Conservation (phyloP, 192 early-diverging fungal genomes). For the Coemansia sp. region DNA sequence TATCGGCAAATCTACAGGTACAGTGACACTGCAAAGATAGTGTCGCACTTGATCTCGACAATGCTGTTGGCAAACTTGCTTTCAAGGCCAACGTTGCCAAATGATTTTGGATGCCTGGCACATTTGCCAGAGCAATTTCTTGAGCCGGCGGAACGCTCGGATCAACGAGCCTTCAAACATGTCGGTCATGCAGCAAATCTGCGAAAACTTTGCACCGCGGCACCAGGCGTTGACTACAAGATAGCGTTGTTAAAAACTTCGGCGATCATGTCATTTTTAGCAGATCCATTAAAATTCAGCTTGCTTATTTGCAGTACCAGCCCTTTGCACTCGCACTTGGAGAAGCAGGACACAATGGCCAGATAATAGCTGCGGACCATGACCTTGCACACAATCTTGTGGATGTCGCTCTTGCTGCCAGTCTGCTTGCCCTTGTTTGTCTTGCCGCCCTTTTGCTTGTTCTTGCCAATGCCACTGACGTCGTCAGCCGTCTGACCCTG, state of each 20-base stretch:
- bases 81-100: slow-evolving; percentile 88
- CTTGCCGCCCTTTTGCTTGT: slow-evolving; percentile 52
- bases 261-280: slow-evolving; percentile 76
- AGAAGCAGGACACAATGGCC: slow-evolving; percentile 97
- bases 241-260: slow-evolving; percentile 88
- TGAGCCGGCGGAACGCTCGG: slow-evolving; percentile 79
- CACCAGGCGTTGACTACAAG: slow-evolving; percentile 87
- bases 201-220: slow-evolving; percentile 84
- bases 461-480: slow-evolving; percentile 44
- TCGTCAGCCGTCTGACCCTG: slow-evolving; percentile 58
- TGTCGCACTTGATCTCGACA: slow-evolving; percentile 90
- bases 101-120: slow-evolving; percentile 85
- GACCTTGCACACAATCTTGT: slow-evolving; percentile 94
- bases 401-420: slow-evolving; percentile 70
- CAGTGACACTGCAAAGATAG: slow-evolving; percentile 93
- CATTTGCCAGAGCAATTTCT: slow-evolving; percentile 90
- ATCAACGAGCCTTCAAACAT: slow-evolving; percentile 94
- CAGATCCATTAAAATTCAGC: slow-evolving; percentile 85
- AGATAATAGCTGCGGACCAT: slow-evolving; percentile 93
- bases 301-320: slow-evolving; percentile 88
- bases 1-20: slow-evolving; percentile 75
- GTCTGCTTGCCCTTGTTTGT: slow-evolving; percentile 57
- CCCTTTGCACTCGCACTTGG: slow-evolving; percentile 87
- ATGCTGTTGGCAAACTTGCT: slow-evolving; percentile 92
- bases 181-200: slow-evolving; percentile 93